Evolutionary conservation across 1,139 yeast genomes (phyloP).

Genomic region (Candida mesenterica): DNA sequence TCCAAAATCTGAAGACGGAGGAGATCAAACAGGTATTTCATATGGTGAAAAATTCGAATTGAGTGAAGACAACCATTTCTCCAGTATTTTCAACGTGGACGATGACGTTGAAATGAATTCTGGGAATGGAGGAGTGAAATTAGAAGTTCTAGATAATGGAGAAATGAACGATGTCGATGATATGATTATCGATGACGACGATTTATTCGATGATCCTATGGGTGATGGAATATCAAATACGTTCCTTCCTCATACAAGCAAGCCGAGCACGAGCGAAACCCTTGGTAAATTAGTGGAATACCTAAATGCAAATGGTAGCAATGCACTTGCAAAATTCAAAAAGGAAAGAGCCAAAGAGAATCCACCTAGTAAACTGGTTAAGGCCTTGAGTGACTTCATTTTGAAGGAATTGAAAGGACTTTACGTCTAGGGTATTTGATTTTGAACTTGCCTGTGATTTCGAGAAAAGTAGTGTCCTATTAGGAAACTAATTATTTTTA

Average conservation of each 20-base stretch:
- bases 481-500: too few relatives aligned
- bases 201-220: constrained; percentile 12
- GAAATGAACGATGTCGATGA: constrained; percentile 7
- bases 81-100: constrained; percentile 15
- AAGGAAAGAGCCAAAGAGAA: constrained; percentile 1
- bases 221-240: background rate
- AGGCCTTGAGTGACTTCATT: constrained; percentile 11
- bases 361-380: constrained; percentile 4
- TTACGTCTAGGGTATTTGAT: background rate
- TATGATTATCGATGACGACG: constrained; percentile 16
- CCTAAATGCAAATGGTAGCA: background rate
- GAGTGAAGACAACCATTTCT: constrained; percentile 14
- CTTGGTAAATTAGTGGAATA: background rate
- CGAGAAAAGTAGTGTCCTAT: too few relatives aligned
- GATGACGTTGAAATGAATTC: constrained; percentile 2
- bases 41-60: constrained; percentile 8
- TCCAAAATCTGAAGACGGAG: constrained; percentile 1
- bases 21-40: background rate
- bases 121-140: too few relatives aligned
- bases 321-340: background rate
- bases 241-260: background rate
- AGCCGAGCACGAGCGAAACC: background rate
- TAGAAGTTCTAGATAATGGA: too few relatives aligned
- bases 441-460: background rate
- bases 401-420: constrained; percentile 12